These are phyloP conservation scores for Lactarius hatsudake DNA, from an alignment of 768 basidiomycete genomes.

Conservation along the genomic window DNA sequence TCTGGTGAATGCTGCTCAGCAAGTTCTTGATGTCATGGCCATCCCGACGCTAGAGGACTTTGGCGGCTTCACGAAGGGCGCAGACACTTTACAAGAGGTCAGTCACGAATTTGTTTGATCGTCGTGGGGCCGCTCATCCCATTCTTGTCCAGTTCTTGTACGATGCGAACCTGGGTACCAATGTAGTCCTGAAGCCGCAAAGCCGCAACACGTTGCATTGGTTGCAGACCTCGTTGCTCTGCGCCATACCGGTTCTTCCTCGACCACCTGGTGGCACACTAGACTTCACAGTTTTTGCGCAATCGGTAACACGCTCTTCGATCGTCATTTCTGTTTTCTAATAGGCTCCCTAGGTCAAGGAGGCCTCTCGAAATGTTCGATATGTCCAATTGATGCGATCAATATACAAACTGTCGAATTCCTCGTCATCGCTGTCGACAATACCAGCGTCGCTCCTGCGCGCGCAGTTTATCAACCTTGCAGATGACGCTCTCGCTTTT, in stretches of 20 bases:
- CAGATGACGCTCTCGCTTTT: conserved; percentile 73
- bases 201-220: conserved; percentile 53
- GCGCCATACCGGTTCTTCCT: conserved; percentile 47
- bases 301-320: conserved; percentile 11
- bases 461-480: conserved; percentile 63
- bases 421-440: conserved; percentile 44
- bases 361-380: conserved; percentile 31
- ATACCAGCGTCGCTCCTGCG: conserved; percentile 59
- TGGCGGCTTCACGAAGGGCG: conserved; percentile 37
- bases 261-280: conserved; percentile 42
- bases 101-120: conserved; percentile 17
- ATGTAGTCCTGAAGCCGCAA: conserved; percentile 57
- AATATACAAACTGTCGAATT: conserved; percentile 67
- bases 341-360: background rate
- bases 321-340: background rate
- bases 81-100: conserved; percentile 34
- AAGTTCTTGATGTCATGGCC: conserved; percentile 46
- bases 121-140: background rate
- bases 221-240: conserved; percentile 58
- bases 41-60: conserved; percentile 45
- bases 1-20: conserved; percentile 53
- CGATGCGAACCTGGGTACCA: conserved; percentile 45
- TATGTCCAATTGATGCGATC: conserved; percentile 62
- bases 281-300: conserved; percentile 48
- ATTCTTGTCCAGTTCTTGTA: conserved; percentile 42